These are phyloP conservation scores for Calonectria naviculata DNA, from an alignment of 2,329 filamentous ascomycete species.

Conservation along the genomic window DNA sequence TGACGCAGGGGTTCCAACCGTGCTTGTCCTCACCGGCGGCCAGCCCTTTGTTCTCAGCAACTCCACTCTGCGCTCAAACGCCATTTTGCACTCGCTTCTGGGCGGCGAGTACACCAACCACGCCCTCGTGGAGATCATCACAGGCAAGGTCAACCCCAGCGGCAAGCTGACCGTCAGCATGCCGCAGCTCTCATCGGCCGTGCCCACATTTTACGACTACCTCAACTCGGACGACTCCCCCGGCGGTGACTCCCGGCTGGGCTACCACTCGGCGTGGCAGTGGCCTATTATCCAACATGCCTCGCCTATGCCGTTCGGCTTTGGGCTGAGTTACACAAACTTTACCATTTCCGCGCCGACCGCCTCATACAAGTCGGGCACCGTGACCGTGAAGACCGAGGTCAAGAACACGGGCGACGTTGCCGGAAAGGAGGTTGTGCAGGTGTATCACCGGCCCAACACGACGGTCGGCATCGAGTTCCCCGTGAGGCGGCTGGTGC, in stretches of 20 bases:
- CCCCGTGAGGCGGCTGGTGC: conserved; percentile 68
- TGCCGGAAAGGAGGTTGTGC: conserved; percentile 62
- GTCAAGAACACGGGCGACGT: conserved; percentile 67
- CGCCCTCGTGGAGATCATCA: conserved; percentile 70
- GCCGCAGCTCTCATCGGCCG: conserved; percentile 55
- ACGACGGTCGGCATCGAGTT: conserved; percentile 57
- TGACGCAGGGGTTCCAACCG: conserved; percentile 43
- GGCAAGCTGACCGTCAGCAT: conserved; percentile 56
- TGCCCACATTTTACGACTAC: conserved; percentile 74
- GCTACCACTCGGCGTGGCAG: conserved; percentile 60
- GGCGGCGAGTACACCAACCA: conserved; percentile 74
- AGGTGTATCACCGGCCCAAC: conserved; percentile 64
- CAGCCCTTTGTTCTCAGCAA: conserved; percentile 45
- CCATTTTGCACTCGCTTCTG: conserved; percentile 71
- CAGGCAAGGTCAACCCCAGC: conserved; percentile 69
- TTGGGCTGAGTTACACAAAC: conserved; percentile 72
- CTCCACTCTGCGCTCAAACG: conserved; percentile 54
- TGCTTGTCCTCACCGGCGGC: conserved; percentile 44
- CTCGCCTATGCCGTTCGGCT: conserved; percentile 60
- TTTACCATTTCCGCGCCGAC: conserved; percentile 62
- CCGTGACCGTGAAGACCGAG: conserved; percentile 57
- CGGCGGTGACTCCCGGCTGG: conserved; percentile 66
- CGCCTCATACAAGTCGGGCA: conserved; percentile 46
- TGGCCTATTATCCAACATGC: conserved; percentile 39
- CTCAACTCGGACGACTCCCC: conserved; percentile 71